Conservation (phyloP, 768 basidiomycete genomes). For the Tulasnella calospora region DNA sequence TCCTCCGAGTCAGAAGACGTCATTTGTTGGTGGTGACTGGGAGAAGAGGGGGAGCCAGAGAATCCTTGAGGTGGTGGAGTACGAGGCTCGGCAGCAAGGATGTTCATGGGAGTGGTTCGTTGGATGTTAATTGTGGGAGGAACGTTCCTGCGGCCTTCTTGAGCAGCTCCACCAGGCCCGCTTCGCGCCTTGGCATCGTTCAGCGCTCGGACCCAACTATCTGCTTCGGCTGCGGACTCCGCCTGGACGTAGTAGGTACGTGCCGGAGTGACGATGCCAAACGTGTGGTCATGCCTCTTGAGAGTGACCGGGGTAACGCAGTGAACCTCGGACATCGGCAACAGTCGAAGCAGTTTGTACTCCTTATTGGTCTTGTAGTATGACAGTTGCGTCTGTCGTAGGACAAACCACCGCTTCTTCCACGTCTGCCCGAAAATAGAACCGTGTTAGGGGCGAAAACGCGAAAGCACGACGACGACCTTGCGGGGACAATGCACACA, state of each 20-base stretch:
- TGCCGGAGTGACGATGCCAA: conserved; percentile 84
- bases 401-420: conserved; percentile 99
- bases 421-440: conserved; percentile 58
- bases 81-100: neutral
- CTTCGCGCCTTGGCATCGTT: conserved; percentile 63
- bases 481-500: conserved; percentile 31
- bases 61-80: conserved; percentile 20
- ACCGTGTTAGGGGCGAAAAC: conserved; percentile 21
- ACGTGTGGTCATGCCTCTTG: conserved; percentile 83
- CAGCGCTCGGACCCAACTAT: conserved; percentile 78
- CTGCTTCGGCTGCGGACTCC: conserved; percentile 60
- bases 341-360: conserved; percentile 83
- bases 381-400: conserved; percentile 84
- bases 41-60: conserved; percentile 21
- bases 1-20: conserved; percentile 38
- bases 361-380: conserved; percentile 97
- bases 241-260: conserved; percentile 92
- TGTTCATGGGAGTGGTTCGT: conserved; percentile 15
- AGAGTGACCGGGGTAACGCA: conserved; percentile 81
- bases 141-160: neutral
- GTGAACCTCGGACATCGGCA: conserved; percentile 84
- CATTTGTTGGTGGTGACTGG: conserved; percentile 23
- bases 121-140: conserved; percentile 11
- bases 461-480: neutral
- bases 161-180: conserved; percentile 32